Evolutionary conservation across 2,329 filamentous ascomycete genomes (phyloP), one percentile per base, ranked within the genome.

Genomic region (Achaetomium macrosporum): DNA sequence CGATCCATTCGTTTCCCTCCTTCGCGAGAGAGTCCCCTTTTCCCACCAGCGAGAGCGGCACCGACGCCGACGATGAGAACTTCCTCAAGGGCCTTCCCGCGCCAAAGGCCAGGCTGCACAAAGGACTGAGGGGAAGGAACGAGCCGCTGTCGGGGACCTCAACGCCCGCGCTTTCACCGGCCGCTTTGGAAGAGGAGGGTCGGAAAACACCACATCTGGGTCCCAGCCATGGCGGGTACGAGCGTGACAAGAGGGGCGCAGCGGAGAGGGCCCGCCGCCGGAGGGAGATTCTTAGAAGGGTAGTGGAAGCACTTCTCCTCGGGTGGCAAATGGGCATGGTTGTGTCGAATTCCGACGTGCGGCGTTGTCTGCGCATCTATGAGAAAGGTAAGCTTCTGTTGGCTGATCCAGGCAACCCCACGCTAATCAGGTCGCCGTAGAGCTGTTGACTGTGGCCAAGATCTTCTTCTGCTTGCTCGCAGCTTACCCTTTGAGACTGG

Each of bases 31-130:
- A 80, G 47, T 81, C 80, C 5, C 76, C 78, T 1, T 78, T 83
- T 2, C 81, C 81, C 11, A 96, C 81, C 11, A 96, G 89, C 68
- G 91, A 96, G 61, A 96, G 90, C 67, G 92, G 92, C 20, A 95
- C 91, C 16, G 92, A 97, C 67, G 92, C 92, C 37, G 92, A 96
- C 64, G 92, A 97, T 71, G 92, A 97, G 68, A 87, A 91, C 58
- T 85, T 92, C 61, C 75, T 96, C 52, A 93, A 87, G 67, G 87
- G 90, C 0, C 73, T 96, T 19, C 91, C 92, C 1, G 88, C 91
- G 2, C 88, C 91, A 2, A 85, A 78, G n/a, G 61, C 78, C 9
- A 79, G 83, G 56, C 76, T 82, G 31, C 85, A 87, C 65, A 96
- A 96, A 71, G 91, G 90, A 8, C 69, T 96, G 45, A 79, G 86